Conservation (phyloP, 2,329 filamentous ascomycete genomes). For the Aspergillus oerlinghausenensis region DNA sequence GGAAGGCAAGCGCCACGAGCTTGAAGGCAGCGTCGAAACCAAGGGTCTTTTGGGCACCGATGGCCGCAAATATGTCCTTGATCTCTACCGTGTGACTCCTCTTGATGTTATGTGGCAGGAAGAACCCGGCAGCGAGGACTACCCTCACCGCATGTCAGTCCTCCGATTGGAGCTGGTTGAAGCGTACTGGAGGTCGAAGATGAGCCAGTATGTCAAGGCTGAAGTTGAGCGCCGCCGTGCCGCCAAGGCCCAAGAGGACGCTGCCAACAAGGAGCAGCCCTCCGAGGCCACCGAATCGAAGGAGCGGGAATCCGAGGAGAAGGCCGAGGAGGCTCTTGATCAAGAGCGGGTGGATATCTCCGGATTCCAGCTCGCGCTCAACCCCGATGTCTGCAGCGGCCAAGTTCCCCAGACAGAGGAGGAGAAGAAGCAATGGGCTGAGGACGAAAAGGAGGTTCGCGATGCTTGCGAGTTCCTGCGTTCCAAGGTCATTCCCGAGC, state of each 20-base stretch:
- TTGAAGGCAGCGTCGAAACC: constrained; percentile 94
- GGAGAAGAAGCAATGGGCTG: constrained; percentile 76
- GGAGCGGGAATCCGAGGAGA: constrained; percentile 37
- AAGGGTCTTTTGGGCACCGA: constrained; percentile 97
- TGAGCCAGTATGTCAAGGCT: constrained; percentile 80
- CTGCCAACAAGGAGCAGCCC: constrained; percentile 33
- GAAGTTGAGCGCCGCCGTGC: constrained; percentile 64
- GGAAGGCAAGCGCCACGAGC: constrained; percentile 79
- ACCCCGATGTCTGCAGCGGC: constrained; percentile 92
- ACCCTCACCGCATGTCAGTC: constrained; percentile 95
- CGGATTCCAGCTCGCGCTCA: constrained; percentile 80
- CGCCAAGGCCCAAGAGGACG: constrained; percentile 37
- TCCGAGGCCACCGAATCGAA: constrained; percentile 38
- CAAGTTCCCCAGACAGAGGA: constrained; percentile 84
- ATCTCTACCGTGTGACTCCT: constrained; percentile 90
- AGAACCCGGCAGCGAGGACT: constrained; percentile 59
- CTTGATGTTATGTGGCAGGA: constrained; percentile 90
- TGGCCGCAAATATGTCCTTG: constrained; percentile 93
- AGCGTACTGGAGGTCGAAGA: constrained; percentile 74
- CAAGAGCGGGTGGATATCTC: constrained; percentile 78
- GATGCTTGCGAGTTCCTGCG: constrained; percentile 75
- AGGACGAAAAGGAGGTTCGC: constrained; percentile 85
- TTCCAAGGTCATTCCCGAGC: constrained; percentile 72
- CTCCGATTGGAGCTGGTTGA: constrained; percentile 87
- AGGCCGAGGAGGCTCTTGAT: constrained; percentile 37